Base-by-base conservation (phyloP, 208 protist species). In the Leishmania guyanensis region DNA sequence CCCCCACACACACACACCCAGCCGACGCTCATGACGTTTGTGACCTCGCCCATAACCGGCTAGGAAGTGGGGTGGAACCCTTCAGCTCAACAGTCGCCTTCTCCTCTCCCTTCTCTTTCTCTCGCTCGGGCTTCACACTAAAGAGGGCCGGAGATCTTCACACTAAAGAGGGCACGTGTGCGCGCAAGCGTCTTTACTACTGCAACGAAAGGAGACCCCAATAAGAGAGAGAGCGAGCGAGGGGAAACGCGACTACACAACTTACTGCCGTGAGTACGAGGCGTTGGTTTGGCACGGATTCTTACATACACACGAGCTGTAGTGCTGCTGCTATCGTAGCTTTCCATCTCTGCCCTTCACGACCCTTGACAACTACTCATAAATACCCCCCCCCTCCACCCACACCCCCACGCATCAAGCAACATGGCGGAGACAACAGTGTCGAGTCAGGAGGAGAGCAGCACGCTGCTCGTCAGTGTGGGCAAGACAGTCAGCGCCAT, bases 381-480 rank as follows among this genome's bases (percentile, higher is more conserved):
- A n/a, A 39, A 14, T 12, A 68, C 17, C 12, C 64, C 17, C 6
- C 58, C 46, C 43, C 50, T 60, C 71, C 6, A 56, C 12, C 58
- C 26, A 78, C 51, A 64, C 26, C 48, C 36, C 58, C 50, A 82
- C 26, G 71, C 36, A 83, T 66, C 6, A n/a, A 73, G 46, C 69
- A 56, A 14, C 68, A 80, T 81, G 79, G 70, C 83, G 33, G 78
- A 86, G 0, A 33, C 70, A 12, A 53, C 69, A 3, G 78, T 87
- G 56, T 88, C 87, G 39, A 92, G 83, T 62, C 89, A 95, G 85
- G 93, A 97, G 84, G 83, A 79, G 64, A 89, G 84, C 83, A 93
- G 91, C 84, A 97, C 91, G 54, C 78, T 97, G 75, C 88, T 97
- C 75, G 60, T 94, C 16, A 89, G 90, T 12, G 43, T 89, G 48